Percentiles rank a stretch among this genome's conserved stretches.
These are phyloP conservation scores for Chrysanthemum makinoi DNA, from an alignment of 129 eudicot species.

Conservation along the genomic window DNA sequence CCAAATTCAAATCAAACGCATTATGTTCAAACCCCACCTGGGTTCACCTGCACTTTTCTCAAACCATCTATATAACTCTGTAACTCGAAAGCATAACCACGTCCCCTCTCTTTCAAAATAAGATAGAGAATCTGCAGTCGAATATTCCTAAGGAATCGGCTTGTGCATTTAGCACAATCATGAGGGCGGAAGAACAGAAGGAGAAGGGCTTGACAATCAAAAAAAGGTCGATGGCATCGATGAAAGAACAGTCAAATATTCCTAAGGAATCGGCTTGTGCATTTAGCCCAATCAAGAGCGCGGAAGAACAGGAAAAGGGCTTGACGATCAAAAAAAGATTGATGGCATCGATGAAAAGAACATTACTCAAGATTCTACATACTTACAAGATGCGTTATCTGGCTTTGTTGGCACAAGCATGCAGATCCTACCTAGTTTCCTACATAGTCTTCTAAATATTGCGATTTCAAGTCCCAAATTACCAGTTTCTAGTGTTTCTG, in stretches of 20 bases:
- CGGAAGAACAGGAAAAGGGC: neutral
- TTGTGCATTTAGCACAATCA: neutral
- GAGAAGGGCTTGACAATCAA: neutral
- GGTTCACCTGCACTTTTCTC: conserved; percentile 22
- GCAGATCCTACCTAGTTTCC: conserved; percentile 6
- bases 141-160: neutral
- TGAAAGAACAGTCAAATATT: conserved; percentile 17
- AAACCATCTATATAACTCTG: conserved; percentile 24
- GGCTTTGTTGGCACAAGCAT: conserved; percentile 37
- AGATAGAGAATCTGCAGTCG: neutral
- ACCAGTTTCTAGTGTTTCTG: too few relatives aligned
- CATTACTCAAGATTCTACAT: conserved; percentile 39
- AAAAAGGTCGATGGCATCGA: conserved; percentile 17
- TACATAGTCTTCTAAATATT: too few relatives aligned
- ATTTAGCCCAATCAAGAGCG: neutral
- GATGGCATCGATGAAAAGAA: conserved; percentile 24
- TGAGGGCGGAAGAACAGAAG: neutral
- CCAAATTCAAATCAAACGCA: conserved; percentile 9
- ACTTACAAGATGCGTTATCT: conserved; percentile 31
- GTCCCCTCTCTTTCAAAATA: conserved; percentile 1
- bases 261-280: neutral
- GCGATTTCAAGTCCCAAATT: too few relatives aligned
- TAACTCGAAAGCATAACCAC: neutral
- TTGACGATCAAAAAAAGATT: conserved; percentile 17
- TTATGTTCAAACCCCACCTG: conserved; percentile 5